Evolutionary conservation across 257 asterid genomes (phyloP), one percentile per base, ranked within the genome.

Genomic region (Jacaranda copaia): DNA sequence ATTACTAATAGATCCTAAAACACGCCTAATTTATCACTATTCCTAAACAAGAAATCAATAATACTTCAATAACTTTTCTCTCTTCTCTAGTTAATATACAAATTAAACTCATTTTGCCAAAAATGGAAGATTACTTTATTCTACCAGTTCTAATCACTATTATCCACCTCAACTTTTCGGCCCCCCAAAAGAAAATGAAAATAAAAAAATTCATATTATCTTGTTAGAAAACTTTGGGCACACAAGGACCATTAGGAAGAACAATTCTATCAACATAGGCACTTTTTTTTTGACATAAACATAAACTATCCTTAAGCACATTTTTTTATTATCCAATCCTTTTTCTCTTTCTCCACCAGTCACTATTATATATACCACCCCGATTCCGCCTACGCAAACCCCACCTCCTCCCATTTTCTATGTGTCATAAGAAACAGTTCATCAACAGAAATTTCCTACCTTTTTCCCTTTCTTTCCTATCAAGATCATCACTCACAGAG

Each of bases 361-460:
- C 8, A 20, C 7, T 70, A 32, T 65, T 79, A 87, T 83, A 83
- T 77, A 72, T 40, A 14, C 19, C 78, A 71, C 70, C 72, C 42
- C 4, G 13, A n/a, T 12, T 59, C 32, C 55, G 13, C 38, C 6
- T 72, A 38, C 3, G 35, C 55, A 48, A 66, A 25, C 46, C 77
- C 66, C 82, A 77, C 68, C 74, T 6, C 10, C 73, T 38, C 62
- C 51, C 11, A 39, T 19, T 39, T 45, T 38, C 19, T 67, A 55
- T 63, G 55, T 74, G 9, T 48, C 58, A 45, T 25, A 35, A 38
- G 11, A 53, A 32, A 42, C 52, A 20, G 43, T 71, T 52, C 69
- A 56, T 25, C 46, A 51, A 36, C 19, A 68, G 46, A 65, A 16
- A 63, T 55, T 52, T 74, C 55, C 20, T 11, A 16, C 55, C 67